Conservation (phyloP, 768 basidiomycete species). For the Inosperma sp. region DNA sequence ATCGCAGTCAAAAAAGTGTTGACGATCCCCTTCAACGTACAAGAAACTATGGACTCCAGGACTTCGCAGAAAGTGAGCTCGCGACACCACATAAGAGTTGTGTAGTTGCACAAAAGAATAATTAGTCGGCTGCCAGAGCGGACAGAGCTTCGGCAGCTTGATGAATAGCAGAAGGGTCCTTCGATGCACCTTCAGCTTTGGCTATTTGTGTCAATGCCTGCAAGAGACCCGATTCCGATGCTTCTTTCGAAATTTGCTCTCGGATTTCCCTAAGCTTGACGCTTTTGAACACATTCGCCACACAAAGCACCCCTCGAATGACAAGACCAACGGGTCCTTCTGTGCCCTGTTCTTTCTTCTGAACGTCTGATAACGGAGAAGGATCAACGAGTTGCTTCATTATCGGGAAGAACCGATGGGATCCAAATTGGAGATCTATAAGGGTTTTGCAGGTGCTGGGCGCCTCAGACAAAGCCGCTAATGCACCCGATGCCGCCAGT, state of each 20-base stretch:
- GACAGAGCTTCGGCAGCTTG: conserved; percentile 19
- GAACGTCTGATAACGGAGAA: conserved; percentile 26
- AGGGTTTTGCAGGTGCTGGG: conserved; percentile 56
- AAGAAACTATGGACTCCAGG: too few species aligned
- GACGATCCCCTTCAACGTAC: too few species aligned
- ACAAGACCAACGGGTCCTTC: conserved; percentile 56
- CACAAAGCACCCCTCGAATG: conserved; percentile 75
- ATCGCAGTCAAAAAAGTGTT: too few species aligned
- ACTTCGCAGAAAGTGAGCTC: too few species aligned
- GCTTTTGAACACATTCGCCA: conserved; percentile 55
- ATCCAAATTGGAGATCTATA: conserved; percentile 60
- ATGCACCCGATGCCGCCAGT: conserved; percentile 84
- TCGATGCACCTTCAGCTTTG: conserved; percentile 18
- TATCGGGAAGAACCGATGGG: conserved; percentile 58
- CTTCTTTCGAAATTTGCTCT: conserved; percentile 46
- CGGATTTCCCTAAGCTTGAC: conserved; percentile 36
- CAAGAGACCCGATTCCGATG: conserved; percentile 49
- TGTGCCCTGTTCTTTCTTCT: conserved; percentile 34
- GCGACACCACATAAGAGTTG: too few species aligned
- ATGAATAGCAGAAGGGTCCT: conserved; percentile 16
- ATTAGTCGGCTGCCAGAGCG: conserved; percentile 11
- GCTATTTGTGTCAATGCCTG: conserved; percentile 38
- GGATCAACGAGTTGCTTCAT: conserved; percentile 68
- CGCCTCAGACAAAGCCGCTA: conserved; percentile 73
- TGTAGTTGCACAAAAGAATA: too few species aligned